Conservation (phyloP, 192 early-diverging fungal genomes). For the Linnemannia hyalina region DNA sequence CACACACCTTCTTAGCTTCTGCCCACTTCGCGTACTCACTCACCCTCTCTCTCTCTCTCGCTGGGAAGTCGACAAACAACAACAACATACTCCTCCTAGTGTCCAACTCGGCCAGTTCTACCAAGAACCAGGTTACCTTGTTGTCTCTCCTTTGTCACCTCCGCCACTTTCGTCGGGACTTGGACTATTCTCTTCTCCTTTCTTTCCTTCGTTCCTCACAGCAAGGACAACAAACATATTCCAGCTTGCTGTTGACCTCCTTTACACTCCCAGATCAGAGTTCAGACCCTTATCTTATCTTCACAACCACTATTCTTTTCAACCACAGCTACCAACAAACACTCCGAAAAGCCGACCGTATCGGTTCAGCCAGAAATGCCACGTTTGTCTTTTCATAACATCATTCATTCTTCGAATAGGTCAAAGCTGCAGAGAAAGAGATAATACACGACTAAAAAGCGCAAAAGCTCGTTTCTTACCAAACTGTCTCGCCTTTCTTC, state of each 20-base stretch:
- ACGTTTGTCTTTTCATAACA: not conserved
- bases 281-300: slow-evolving; percentile 10
- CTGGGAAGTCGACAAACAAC: too few species aligned
- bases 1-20: too few species aligned
- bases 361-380: slow-evolving; percentile 10
- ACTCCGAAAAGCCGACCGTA: not conserved
- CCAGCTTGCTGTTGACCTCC: not conserved
- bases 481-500: not conserved
- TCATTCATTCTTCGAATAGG: not conserved
- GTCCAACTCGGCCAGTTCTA: too few species aligned
- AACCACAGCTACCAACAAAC: not conserved
- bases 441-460: not conserved
- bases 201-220: not conserved
- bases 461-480: not conserved
- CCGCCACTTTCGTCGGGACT: not conserved
- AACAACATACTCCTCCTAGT: too few species aligned
- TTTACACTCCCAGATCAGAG: not conserved
- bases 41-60: not conserved
- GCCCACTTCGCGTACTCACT: not conserved
- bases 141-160: not conserved
- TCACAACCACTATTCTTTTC: not conserved
- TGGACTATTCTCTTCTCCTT: not conserved
- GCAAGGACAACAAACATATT: not conserved
- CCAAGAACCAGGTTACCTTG: too few species aligned
- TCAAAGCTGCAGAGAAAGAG: not conserved